These are phyloP conservation scores for Pinus taeda DNA, from an alignment of 75 land plant genomes.

Conservation along the genomic window DNA sequence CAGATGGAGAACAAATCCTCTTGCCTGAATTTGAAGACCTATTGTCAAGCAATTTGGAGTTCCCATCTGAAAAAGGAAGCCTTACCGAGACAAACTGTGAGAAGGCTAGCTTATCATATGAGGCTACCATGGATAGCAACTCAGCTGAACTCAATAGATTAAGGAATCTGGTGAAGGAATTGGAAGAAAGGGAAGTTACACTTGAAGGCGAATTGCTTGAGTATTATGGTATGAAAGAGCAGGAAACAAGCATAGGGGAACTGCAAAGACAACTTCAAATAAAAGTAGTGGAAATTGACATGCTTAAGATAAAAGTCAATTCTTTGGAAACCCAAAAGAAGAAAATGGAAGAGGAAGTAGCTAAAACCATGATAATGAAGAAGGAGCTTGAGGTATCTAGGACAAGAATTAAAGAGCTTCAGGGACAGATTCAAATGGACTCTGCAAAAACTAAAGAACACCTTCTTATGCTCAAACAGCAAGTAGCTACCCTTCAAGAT, in stretches of 20 bases:
- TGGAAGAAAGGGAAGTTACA: constrained; percentile 62
- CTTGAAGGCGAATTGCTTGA: constrained; percentile 74
- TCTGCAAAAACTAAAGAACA: constrained; percentile 57
- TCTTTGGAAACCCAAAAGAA: constrained; percentile 61
- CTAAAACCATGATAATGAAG: constrained; percentile 24
- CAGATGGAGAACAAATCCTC: constrained; percentile 46
- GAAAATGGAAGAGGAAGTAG: constrained; percentile 46
- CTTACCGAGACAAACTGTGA: constrained; percentile 26
- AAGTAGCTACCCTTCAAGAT: constrained; percentile 38
- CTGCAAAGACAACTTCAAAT: constrained; percentile 65
- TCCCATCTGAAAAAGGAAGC: constrained; percentile 23
- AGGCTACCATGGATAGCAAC: constrained; percentile 49
- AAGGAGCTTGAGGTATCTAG: constrained; percentile 71
- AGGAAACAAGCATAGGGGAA: constrained; percentile 55
- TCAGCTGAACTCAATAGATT: constrained; percentile 63
- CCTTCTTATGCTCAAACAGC: constrained; percentile 56
- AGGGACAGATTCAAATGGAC: constrained; percentile 59
- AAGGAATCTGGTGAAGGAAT: constrained; percentile 39
- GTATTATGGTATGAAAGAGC: constrained; percentile 85
- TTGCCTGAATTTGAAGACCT: constrained; percentile 87
- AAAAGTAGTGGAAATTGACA: constrained; percentile 48
- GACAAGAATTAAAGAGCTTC: constrained; percentile 60
- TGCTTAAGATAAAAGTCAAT: constrained; percentile 48
- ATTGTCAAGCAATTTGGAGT: constrained; percentile 59
- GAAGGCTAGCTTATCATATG: constrained; percentile 28